phyloP scores from a whole-genome alignment of 1,284 basidiomycete species.

The Leccinum pachyderme region DNA sequence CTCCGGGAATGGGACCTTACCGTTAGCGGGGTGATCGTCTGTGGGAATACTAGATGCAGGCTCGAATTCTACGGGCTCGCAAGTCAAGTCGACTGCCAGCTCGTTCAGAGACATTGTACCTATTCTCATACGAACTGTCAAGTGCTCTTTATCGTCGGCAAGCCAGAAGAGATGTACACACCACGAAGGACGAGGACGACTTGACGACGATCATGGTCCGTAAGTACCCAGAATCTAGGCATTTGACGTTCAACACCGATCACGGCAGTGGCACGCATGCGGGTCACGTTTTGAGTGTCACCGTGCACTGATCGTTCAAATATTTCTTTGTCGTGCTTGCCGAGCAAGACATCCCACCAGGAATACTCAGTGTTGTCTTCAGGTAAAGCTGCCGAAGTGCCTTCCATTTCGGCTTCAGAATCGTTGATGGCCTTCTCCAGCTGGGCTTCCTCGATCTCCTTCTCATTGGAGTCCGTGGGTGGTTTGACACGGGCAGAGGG shows the following conservation, averaged over 20 bases:
- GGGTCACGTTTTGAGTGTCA: conserved; percentile 32
- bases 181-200: conserved; percentile 74
- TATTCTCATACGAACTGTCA: conserved; percentile 26
- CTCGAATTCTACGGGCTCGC: conserved; percentile 66
- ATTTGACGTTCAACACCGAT: conserved; percentile 68
- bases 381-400: conserved; percentile 37
- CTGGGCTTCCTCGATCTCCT: conserved; percentile 54
- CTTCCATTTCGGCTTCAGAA: conserved; percentile 61
- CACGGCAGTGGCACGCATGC: conserved; percentile 48
- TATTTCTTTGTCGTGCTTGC: conserved; percentile 76
- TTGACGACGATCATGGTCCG: conserved; percentile 68
- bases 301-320: conserved; percentile 57
- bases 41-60: conserved; percentile 43
- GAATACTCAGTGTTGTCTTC: conserved; percentile 46
- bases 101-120: conserved; percentile 84
- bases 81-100: conserved; percentile 79
- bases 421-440: conserved; percentile 65
- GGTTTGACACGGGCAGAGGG: conserved; percentile 27
- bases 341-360: conserved; percentile 78
- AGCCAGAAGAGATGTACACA: conserved; percentile 17
- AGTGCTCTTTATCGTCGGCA: background rate
- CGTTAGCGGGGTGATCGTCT: conserved; percentile 28
- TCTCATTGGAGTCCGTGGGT: conserved; percentile 36
- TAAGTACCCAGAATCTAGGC: conserved; percentile 80
- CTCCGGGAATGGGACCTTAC: conserved; percentile 31